Evolutionary conservation across 2,329 filamentous ascomycete species (phyloP), one percentile per base, ranked within the genome.

Genomic region (Monosporascus sp.): DNA sequence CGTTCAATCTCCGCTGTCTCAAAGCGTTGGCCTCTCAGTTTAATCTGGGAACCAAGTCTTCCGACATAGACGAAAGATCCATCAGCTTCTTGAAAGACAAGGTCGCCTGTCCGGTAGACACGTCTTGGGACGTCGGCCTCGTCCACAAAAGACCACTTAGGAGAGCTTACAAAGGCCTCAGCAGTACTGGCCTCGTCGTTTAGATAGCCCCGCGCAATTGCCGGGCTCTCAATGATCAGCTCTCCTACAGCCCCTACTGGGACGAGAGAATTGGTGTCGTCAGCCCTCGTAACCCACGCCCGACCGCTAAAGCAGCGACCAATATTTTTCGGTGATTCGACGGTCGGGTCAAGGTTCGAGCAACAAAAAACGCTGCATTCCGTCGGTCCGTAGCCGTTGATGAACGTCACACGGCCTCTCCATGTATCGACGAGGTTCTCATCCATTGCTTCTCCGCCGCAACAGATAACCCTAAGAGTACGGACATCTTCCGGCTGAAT

Each of bases 31-130:
- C 81, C 81, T 35, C 73, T 70, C 20, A 82, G 62, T 60, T 82
- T 82, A 27, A 81, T 70, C 61, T 81, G 78, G 0, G 70, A 70
- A 58, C 80, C 78, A 56, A 76, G 77, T 41, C 78, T 68, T 50
- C 77, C 77, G 50, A 76, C 56, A 49, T 69, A 74, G 1, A 66
- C 53, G 14, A 75, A 60, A 49, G 52, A 49, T 5, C 69, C 67
- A 51, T 74, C 63, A 2, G 57, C 57, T 44, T 65, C 54, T 25
- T 72, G 70, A 45, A 58, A 60, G 17, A 60, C 72, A 11, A 74
- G 62, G 54, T 75, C 72, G 27, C 72, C 73, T 4, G 72, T 72
- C 41, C 65, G 66, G 54, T 74, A 75, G 6, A 74, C 48, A 1
- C 66, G 61, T 3, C 62, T 63, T 27, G 50, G 27, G 7, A 44